phyloP scores from a whole-genome alignment of 352 stramenopile species.

The Globisporangium alternatum region DNA sequence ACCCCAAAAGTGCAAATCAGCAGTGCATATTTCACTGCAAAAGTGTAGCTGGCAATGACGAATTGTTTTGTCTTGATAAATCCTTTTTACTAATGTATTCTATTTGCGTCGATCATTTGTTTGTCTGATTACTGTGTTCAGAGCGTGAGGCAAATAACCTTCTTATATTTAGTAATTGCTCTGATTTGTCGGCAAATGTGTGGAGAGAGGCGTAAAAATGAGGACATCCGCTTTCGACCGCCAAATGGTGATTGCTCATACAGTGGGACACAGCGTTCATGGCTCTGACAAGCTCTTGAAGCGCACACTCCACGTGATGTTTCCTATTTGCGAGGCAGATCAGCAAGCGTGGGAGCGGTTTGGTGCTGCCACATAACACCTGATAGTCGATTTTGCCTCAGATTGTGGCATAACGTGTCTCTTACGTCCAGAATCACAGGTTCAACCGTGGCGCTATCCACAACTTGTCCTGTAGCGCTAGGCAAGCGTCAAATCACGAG shows the following conservation, averaged over 20 bases:
- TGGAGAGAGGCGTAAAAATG: not conserved
- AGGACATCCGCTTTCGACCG: not conserved
- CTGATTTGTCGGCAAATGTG: not conserved
- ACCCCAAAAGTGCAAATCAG: slow-evolving; percentile 5
- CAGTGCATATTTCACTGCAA: slow-evolving; percentile 1
- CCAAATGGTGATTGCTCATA: slow-evolving; percentile 10
- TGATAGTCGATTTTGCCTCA: too few relatives aligned
- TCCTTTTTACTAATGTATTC: not conserved
- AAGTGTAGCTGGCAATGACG: not conserved
- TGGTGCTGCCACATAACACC: not conserved
- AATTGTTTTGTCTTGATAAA: not conserved
- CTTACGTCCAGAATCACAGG: not conserved
- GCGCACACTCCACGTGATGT: not conserved
- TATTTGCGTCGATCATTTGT: too few relatives aligned
- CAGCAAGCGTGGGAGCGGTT: not conserved
- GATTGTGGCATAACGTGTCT: not conserved
- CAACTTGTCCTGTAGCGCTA: not conserved
- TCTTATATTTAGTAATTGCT: too few relatives aligned
- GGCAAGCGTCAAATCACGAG: not conserved
- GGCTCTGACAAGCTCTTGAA: slow-evolving; percentile 10
- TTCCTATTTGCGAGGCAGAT: not conserved
- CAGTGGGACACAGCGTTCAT: not conserved
- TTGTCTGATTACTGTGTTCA: too few relatives aligned
- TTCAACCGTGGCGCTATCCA: not conserved
- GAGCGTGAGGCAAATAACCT: too few relatives aligned